Evolutionary conservation across 192 early-diverging fungal genomes (phyloP).

Genomic region (Chytriomyces sp.): DNA sequence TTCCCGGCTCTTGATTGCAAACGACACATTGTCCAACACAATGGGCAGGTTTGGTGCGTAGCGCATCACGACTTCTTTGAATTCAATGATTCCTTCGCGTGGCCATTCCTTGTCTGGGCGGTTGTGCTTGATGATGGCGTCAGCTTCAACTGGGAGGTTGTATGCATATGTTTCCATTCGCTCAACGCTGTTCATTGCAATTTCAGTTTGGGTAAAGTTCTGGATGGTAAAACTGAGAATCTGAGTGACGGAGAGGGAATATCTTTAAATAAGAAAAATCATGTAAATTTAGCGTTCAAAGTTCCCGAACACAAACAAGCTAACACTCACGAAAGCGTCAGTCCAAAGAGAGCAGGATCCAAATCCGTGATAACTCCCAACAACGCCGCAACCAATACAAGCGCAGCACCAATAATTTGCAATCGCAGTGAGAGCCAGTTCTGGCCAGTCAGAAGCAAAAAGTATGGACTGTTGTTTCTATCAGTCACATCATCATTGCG

Average conservation of each 20-base stretch:
- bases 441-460: slow-evolving; percentile 71
- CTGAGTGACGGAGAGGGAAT: slow-evolving; percentile 80
- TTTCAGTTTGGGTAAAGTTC: slow-evolving; percentile 73
- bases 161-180: slow-evolving; percentile 55
- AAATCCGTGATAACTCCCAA: slow-evolving; percentile 69
- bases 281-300: not conserved
- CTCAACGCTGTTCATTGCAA: slow-evolving; percentile 66
- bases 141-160: slow-evolving; percentile 50
- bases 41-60: slow-evolving; percentile 58
- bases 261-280: slow-evolving; percentile 29
- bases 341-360: slow-evolving; percentile 73
- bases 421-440: slow-evolving; percentile 76
- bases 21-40: slow-evolving; percentile 49
- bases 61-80: slow-evolving; percentile 50
- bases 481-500: slow-evolving; percentile 73
- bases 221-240: slow-evolving; percentile 82
- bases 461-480: slow-evolving; percentile 80
- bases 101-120: slow-evolving; percentile 56
- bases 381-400: slow-evolving; percentile 78
- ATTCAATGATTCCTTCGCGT: slow-evolving; percentile 47
- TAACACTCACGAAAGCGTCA: slow-evolving; percentile 60
- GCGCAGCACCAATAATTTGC: slow-evolving; percentile 74
- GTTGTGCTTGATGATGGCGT: slow-evolving; percentile 34
- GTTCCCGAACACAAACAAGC: no score
- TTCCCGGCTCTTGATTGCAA: slow-evolving; percentile 42